These are phyloP conservation scores for Thielaviopsis populi DNA, from an alignment of 2,329 filamentous ascomycete species.

Conservation along the genomic window DNA sequence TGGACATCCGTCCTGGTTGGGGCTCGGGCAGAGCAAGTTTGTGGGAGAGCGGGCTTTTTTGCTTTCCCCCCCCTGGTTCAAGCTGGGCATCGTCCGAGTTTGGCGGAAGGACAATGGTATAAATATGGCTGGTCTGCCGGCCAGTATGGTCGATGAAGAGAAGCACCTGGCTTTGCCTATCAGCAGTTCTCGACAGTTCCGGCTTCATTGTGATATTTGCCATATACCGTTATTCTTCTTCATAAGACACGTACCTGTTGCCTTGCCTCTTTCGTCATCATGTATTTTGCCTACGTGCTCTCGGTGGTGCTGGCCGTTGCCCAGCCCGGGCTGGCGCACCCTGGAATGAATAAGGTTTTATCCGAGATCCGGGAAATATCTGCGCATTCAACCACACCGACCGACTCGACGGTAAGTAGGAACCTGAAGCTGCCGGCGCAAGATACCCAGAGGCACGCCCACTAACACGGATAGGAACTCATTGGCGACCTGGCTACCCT, in stretches of 20 bases:
- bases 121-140: neutral
- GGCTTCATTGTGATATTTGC: neutral
- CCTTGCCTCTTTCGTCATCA: neutral
- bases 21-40: neutral
- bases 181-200: neutral
- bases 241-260: neutral
- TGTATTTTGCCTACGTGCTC: neutral
- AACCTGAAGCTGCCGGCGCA: neutral
- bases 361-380: slow-evolving; percentile 5
- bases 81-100: neutral
- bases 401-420: slow-evolving; percentile 8
- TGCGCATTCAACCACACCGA: neutral
- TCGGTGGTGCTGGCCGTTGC: neutral
- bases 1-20: neutral
- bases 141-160: neutral
- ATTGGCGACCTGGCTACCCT: slow-evolving; percentile 29
- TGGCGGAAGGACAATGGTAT: neutral
- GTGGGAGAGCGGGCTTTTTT: neutral
- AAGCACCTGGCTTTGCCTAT: neutral
- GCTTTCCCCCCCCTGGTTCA: neutral
- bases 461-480: slow-evolving; percentile 19
- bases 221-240: neutral
- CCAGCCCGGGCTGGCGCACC: slow-evolving; percentile 2
- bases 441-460: neutral
- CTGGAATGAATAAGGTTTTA: slow-evolving; percentile 10